Evolutionary conservation across 768 basidiomycete species (phyloP).

Genomic region (Thelephora ganbajun): DNA sequence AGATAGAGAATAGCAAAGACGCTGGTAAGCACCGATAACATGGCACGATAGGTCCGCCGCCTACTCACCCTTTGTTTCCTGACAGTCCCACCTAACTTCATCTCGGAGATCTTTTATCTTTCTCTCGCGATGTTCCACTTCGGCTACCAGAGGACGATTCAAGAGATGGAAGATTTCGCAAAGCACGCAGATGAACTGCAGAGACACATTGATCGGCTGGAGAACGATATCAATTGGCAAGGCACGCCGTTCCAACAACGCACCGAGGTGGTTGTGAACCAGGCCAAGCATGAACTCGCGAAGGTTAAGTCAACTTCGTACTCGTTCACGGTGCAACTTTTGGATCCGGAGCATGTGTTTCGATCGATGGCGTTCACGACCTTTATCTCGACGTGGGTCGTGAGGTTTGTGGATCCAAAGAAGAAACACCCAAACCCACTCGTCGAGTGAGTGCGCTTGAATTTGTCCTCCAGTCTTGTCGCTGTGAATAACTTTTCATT

Average conservation of each 20-base stretch:
- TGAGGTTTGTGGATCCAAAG: constrained; percentile 76
- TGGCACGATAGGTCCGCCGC: not conserved
- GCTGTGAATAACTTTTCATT: not conserved
- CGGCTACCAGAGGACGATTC: constrained; percentile 73
- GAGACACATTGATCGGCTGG: constrained; percentile 60
- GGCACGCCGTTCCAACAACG: constrained; percentile 63
- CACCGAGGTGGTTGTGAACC: constrained; percentile 62
- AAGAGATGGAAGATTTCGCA: constrained; percentile 54
- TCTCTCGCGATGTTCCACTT: constrained; percentile 80
- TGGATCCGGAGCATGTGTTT: constrained; percentile 75
- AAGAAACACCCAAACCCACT: constrained; percentile 58
- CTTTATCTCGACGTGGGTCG: constrained; percentile 89
- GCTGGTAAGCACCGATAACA: constrained; percentile 22
- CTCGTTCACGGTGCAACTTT: constrained; percentile 73
- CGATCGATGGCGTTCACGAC: constrained; percentile 72
- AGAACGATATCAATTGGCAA: constrained; percentile 72
- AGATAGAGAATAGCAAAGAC: constrained; percentile 29
- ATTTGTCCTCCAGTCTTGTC: not conserved
- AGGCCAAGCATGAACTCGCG: constrained; percentile 61
- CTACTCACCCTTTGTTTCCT: not conserved
- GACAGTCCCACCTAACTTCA: constrained; percentile 74
- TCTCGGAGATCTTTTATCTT: constrained; percentile 90
- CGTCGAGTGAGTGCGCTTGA: constrained; percentile 39
- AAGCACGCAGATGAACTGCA: constrained; percentile 70
- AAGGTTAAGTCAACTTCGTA: constrained; percentile 61